Percentiles rank a stretch among this genome's conserved stretches.
Evolutionary conservation across 2,329 filamentous ascomycete species (phyloP).

Genomic region (Exophiala sideris): DNA sequence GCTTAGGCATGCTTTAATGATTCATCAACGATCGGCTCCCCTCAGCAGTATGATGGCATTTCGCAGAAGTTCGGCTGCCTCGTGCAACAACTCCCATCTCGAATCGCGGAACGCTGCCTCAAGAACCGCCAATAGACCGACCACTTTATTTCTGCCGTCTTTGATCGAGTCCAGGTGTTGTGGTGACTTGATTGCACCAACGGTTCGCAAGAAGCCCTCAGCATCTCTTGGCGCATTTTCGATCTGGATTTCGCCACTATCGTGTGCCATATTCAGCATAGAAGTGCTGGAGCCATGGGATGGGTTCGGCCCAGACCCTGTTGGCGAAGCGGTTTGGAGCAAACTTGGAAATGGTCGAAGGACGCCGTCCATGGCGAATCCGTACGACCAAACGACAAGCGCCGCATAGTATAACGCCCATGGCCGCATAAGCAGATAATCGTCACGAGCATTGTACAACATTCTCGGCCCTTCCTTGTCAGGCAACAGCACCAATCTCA

Average conservation of each 20-base stretch:
- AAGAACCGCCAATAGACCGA: constrained; percentile 75
- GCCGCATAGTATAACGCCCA: constrained; percentile 94
- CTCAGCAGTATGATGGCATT: constrained; percentile 62
- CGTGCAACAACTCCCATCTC: constrained; percentile 86
- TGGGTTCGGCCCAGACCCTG: constrained; percentile 8
- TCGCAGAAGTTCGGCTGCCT: constrained; percentile 73
- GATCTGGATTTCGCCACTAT: constrained; percentile 16
- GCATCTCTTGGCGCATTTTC: constrained; percentile 72
- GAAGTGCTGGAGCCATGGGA: constrained; percentile 19
- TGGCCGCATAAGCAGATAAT: constrained; percentile 85
- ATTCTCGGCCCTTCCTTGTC: constrained; percentile 33
- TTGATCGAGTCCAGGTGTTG: constrained; percentile 70
- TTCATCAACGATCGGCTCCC: constrained; percentile 15
- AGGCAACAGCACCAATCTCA: constrained; percentile 61
- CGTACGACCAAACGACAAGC: constrained; percentile 91
- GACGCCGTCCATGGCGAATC: constrained; percentile 80
- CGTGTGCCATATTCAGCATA: constrained; percentile 19
- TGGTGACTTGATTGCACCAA: constrained; percentile 70
- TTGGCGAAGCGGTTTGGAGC: constrained; percentile 15
- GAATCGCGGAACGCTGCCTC: constrained; percentile 76
- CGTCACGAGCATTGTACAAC: constrained; percentile 77
- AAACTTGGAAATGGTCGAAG: constrained; percentile 46
- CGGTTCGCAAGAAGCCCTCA: constrained; percentile 69
- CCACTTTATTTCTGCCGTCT: constrained; percentile 72
- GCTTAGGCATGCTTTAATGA: too few species aligned